Evolutionary conservation across 192 early-diverging fungal species (phyloP).

Genomic region (Umbelopsis sp.): DNA sequence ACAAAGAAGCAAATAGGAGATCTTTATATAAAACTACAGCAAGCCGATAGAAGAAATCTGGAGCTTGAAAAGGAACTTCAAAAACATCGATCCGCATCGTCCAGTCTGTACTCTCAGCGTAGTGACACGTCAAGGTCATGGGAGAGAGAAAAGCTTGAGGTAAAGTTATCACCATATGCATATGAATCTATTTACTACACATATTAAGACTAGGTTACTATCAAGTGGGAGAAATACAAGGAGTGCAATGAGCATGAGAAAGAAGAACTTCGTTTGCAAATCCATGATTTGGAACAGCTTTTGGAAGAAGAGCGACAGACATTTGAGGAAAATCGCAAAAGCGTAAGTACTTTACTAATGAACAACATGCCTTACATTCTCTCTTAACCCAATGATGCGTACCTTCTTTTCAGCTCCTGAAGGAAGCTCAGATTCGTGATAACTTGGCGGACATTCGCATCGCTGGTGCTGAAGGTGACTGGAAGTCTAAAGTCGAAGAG

Average conservation of each 20-base stretch:
- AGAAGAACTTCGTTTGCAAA: constrained; percentile 26
- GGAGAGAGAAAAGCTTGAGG: neutral
- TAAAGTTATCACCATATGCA: neutral
- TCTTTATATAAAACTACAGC: neutral
- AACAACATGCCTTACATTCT: neutral
- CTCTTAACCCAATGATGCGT: no score
- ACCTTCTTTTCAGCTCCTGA: constrained; percentile 25
- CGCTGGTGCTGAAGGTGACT: constrained; percentile 33
- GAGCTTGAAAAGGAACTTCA: constrained; percentile 3
- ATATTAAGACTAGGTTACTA: neutral
- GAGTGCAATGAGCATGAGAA: constrained; percentile 22
- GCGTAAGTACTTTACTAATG: constrained; percentile 22
- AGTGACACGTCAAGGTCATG: neutral
- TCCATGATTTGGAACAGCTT: constrained; percentile 27
- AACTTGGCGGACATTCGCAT: constrained; percentile 39
- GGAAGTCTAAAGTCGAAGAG: constrained; percentile 19
- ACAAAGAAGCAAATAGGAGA: constrained; percentile 8
- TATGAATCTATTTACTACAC: neutral
- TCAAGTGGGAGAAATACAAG: constrained; percentile 16
- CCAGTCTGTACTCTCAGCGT: neutral
- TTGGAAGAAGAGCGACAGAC: constrained; percentile 37
- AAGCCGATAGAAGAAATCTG: constrained; percentile 2
- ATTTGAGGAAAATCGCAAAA: constrained; percentile 29
- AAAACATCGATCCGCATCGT: neutral
- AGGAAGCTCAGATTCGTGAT: constrained; percentile 37